phyloP scores from a whole-genome alignment of 2,329 filamentous ascomycete species.

The Fusarium oligoseptatum region DNA sequence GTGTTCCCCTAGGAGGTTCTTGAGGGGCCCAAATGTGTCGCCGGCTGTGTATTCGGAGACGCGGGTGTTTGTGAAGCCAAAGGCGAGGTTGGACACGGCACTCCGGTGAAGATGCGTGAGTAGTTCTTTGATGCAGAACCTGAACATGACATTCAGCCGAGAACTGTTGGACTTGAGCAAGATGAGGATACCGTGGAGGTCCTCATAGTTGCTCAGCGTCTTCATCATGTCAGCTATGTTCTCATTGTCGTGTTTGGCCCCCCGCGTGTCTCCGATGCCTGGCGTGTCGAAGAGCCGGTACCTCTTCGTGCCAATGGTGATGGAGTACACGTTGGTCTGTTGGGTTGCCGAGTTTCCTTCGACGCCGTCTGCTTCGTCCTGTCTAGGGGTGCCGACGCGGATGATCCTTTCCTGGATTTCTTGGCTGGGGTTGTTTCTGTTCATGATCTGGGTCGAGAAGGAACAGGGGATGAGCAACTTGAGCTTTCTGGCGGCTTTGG shows the following conservation, averaged over 20 bases:
- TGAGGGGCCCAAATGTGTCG: background rate
- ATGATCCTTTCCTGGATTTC: background rate
- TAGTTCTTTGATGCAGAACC: conserved; percentile 32
- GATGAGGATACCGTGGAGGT: conserved; percentile 34
- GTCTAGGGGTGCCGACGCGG: conserved; percentile 19
- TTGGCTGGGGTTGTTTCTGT: background rate
- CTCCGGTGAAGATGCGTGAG: conserved; percentile 21
- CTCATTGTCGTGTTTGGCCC: conserved; percentile 15
- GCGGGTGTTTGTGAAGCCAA: conserved; percentile 34
- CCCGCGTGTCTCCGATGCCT: conserved; percentile 30
- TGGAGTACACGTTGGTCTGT: conserved; percentile 4
- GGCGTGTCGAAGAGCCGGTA: conserved; percentile 32
- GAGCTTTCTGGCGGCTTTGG: background rate
- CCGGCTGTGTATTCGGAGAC: conserved; percentile 14
- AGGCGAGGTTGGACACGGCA: conserved; percentile 27
- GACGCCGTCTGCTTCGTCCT: conserved; percentile 18
- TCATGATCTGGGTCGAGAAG: background rate
- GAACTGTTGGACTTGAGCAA: conserved; percentile 22
- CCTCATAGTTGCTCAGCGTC: conserved; percentile 12
- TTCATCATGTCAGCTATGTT: conserved; percentile 29
- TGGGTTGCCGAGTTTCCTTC: conserved; percentile 29
- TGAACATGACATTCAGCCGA: conserved; percentile 9
- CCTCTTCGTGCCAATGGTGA: background rate
- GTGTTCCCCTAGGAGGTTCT: conserved; percentile 2
- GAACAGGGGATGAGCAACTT: background rate